A percentile compares a stretch with the other conserved stretches of the same genome.
phyloP scores from a whole-genome alignment of 306 rosid species.

The Carpinus fangiana region DNA sequence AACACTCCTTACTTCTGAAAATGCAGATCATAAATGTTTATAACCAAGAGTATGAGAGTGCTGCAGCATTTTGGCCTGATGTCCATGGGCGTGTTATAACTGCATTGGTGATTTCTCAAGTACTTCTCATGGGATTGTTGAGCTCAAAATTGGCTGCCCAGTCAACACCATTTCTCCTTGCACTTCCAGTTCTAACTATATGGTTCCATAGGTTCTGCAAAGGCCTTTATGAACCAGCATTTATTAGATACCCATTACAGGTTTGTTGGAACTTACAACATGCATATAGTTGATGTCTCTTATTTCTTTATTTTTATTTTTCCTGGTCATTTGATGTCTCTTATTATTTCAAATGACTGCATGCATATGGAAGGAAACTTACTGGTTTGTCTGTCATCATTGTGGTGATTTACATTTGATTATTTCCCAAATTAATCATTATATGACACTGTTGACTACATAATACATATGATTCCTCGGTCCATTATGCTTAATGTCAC shows the following conservation, averaged over 20 bases:
- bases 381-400: background rate
- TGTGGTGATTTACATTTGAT: background rate
- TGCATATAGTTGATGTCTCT: background rate
- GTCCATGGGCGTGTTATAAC: conserved; percentile 74
- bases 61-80: conserved; percentile 98
- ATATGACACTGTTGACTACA: background rate
- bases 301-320: too few species aligned
- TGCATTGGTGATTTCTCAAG: conserved; percentile 74
- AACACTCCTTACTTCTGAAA: conserved; percentile 15
- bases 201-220: conserved; percentile 75
- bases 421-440: background rate
- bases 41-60: conserved; percentile 90
- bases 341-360: background rate
- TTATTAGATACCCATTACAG: conserved; percentile 65
- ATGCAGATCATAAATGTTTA: conserved; percentile 95
- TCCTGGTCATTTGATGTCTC: background rate
- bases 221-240: conserved; percentile 91
- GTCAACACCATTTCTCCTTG: conserved; percentile 84
- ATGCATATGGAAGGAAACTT: background rate
- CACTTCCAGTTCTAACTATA: conserved; percentile 73
- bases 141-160: conserved; percentile 69
- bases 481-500: background rate
- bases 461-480: too few species aligned
- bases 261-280: conserved; percentile 25
- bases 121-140: conserved; percentile 72